A percentile compares a stretch with the other conserved stretches of the same genome.
Evolutionary conservation across 2,329 filamentous ascomycete species (phyloP).

Genomic region (Penicillium janthinellum): DNA sequence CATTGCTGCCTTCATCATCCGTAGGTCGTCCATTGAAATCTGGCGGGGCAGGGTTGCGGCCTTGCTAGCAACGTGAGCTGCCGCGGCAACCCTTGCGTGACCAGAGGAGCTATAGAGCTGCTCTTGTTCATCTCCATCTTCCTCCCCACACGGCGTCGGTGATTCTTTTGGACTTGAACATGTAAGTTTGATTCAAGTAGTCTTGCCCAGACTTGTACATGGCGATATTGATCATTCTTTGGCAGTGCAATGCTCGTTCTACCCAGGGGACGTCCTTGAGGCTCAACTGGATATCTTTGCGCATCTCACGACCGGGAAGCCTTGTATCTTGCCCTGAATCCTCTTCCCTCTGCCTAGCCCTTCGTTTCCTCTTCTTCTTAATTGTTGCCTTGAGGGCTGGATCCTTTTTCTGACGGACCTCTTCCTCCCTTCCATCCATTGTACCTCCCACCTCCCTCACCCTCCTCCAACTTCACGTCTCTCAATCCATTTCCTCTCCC

Average conservation of each 20-base stretch:
- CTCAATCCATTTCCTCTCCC: no score
- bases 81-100: slow-evolving; percentile 19
- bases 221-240: not conserved
- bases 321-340: not conserved
- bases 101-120: slow-evolving; percentile 10
- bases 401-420: not conserved
- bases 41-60: slow-evolving; percentile 15
- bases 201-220: not conserved
- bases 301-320: slow-evolving; percentile 1
- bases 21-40: not conserved
- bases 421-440: not conserved
- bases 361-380: slow-evolving; percentile 3
- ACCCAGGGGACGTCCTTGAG: slow-evolving; percentile 25
- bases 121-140: not conserved
- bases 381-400: slow-evolving; percentile 9
- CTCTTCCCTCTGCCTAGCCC: not conserved
- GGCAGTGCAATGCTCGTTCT: slow-evolving; percentile 27
- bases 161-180: not conserved
- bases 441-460: not conserved
- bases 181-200: not conserved
- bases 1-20: not conserved
- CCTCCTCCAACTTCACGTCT: not conserved
- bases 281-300: slow-evolving; percentile 17
- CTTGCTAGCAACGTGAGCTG: slow-evolving; percentile 8
- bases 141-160: not conserved